Evolutionary conservation across 2,329 filamentous ascomycete species (phyloP), one percentile per base, ranked within the genome.

Genomic region (Raffaelea albimanens): DNA sequence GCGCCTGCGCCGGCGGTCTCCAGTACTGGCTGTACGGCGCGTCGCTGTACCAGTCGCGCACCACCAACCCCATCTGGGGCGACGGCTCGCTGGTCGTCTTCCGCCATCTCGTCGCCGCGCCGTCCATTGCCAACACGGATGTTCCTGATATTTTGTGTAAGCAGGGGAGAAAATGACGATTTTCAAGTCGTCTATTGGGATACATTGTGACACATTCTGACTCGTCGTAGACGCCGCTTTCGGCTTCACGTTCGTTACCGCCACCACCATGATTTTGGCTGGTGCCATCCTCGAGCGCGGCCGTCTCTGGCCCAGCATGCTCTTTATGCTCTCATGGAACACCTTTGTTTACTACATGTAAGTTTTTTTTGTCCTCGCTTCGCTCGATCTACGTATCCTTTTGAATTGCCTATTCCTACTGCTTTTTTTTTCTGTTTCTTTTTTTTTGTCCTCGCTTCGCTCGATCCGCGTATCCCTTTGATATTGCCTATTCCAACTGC

Each of bases 21-120:
- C 72, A 78, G 50, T 78, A 62, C 62, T 76, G 81, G 62, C 82
- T 82, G 59, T 83, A 72, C 75, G 80, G 80, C 2, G 83, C 81
- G 61, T 75, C 73, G 1, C 64, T 84, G 9, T 72, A 79, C 21
- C 83, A 82, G 59, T 78, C 75, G 2, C 68, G 76, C 45, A 73
- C 74, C 20, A 79, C 73, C 2, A 72, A 72, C 10, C 67, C 75
- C 1, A 83, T 82, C 62, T 82, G 83, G 53, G 80, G 80, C n/a
- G 70, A 80, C 55, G 58, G 83, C 45, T 67, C 67, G 44, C 77
- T 81, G 56, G 82, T 82, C 44, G 79, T 78, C 5, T 57, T 83
- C 60, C 79, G 67, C 57, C 70, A 80, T 55, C 76, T 82, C 23
- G 65, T 75, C 55, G 74, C 73, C 14, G 78, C 78, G 5, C 80